Base-by-base conservation (phyloP, 2,329 filamentous ascomycete genomes). In the Westerdykella aurantiaca region DNA sequence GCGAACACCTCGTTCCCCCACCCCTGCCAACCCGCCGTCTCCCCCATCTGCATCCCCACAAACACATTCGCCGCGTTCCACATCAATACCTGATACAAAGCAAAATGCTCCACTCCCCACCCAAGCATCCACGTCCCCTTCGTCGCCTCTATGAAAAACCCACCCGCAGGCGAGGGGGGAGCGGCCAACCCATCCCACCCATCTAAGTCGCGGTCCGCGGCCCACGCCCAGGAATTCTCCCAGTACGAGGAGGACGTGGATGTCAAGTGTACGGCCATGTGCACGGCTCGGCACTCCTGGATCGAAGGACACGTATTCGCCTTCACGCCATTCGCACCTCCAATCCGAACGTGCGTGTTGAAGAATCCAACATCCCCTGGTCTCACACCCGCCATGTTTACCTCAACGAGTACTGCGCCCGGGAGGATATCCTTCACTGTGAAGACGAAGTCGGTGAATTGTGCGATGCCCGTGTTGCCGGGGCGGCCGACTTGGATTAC, bases 221-320 rank as follows among this genome's bases (percentile, higher is more conserved):
- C 84, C 90, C 90, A 96, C 65, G 86, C 82, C 90, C 90, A 96
- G 39, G 79, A 83, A 70, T 96, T 95, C 70, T 95, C 88, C 44
- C 95, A 73, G 68, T 95, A 94, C 7, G 25, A 29, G 0, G 60
- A 60, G 2, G 81, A 82, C 11, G 72, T 69, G 35, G 70, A 64
- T 4, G 79, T 81, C 38, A 81, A 47, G 39, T 73, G 71, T 33
- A 72, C 48, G 2, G 66, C 55, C 56, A 72, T 52, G 51, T 89
- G 95, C 5, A 87, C 78, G 13, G 81, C 87, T 35, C 83, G 76
- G 66, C 90, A 96, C 22, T 79, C 69, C 25, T 29, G 4, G 7
- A 29, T 85, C 75, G 93, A 95, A 56, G 78, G 68, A 71, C 91
- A 96, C 42, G 78, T 81, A 60, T 86, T 75, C 11, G 82, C 83